Evolutionary conservation across 345 rosid genomes (phyloP), one percentile per base, ranked within the genome.

Genomic region (Pistacia integerrima): DNA sequence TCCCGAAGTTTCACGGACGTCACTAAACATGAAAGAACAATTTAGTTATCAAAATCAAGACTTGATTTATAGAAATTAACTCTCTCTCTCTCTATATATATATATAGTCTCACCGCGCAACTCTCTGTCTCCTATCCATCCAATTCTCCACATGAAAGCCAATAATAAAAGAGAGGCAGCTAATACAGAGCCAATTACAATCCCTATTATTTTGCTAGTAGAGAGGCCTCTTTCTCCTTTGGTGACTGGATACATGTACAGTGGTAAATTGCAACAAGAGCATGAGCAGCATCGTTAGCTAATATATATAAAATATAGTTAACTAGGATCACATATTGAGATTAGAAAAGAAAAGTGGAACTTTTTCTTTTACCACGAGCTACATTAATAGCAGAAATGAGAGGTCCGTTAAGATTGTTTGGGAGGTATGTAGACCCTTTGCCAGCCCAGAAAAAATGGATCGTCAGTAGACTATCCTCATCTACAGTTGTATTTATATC

Each of bases 351-450:
- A 1, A 14, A 17, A 17, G 5, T 49, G 48, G 5, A 35, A 12
- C 60, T 11, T 2, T 60, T 25, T n/a, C n/a, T n/a, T 2, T 3
- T 77, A 72, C 76, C 12, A 3, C 35, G 67, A 10, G 54, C 36
- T 55, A 79, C 77, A 3, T 74, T 60, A 38, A 79, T 79, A 7
- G 82, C 74, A 52, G 82, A 74, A 22, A 79, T 20, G 44, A 79
- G 82, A 22, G 78, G 82, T 54, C 82, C 82, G 20, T 74, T 30
- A 3, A 28, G n/a, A 69, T 10, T 0, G 12, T 74, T 8, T 46
- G n/a, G 7, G 7, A 1, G n/a, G 36, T 0, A 17, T 2, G 30
- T 0, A 13, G 82, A 61, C 5, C 82, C 82, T 54, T 74, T 79
- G 17, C 81, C 81, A 16, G 68, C 67, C 81, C 81, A 78, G 52